Base-by-base conservation (phyloP, 2,329 filamentous ascomycete species). In the Polytolypa hystricis region DNA sequence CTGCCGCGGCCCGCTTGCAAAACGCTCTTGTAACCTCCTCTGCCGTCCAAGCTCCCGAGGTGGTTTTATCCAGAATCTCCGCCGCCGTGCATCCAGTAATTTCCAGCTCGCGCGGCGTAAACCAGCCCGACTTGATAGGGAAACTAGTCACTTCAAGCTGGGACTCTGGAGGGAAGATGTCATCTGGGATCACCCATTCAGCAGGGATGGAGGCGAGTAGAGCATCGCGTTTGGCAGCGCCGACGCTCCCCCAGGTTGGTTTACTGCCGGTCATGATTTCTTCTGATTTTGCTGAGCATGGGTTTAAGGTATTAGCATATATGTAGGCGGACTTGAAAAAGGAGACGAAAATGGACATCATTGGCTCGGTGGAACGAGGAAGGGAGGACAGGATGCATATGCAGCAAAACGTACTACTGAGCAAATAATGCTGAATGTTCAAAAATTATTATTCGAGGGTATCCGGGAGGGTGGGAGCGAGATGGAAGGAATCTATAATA, bases 221-320 rank as follows among this genome's bases (percentile, higher is more conserved):
- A 6, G 58, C 50, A n/a, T 49, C 48, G 39, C 61, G 60, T 45
- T 66, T 66, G 14, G 53, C 51, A 11, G 52, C 46, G 12, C 58
- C 54, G 21, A 65, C 55, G 14, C 46, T 37, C 8, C 54, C 34
- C 38, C 60, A 62, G 20, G 33, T 12, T 5, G 43, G 43, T 28
- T 51, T n/a, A n/a, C n/a, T n/a, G n/a, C n/a, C n/a, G n/a, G n/a
- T n/a, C n/a, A n/a, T n/a, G n/a, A n/a, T n/a, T n/a, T n/a, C n/a
- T n/a, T n/a, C n/a, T n/a, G n/a, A n/a, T n/a, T n/a, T n/a, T n/a
- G n/a, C n/a, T n/a, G n/a, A n/a, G n/a, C n/a, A n/a, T n/a, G n/a
- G n/a, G n/a, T n/a, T n/a, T n/a, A n/a, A n/a, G n/a, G n/a, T n/a
- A n/a, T n/a, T n/a, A n/a, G n/a, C n/a, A n/a, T n/a, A n/a, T n/a